A percentile compares a stretch with the other conserved stretches of the same genome.
Conservation (phyloP, 352 stramenopile species). For the Globisporangium acanthophoron region DNA sequence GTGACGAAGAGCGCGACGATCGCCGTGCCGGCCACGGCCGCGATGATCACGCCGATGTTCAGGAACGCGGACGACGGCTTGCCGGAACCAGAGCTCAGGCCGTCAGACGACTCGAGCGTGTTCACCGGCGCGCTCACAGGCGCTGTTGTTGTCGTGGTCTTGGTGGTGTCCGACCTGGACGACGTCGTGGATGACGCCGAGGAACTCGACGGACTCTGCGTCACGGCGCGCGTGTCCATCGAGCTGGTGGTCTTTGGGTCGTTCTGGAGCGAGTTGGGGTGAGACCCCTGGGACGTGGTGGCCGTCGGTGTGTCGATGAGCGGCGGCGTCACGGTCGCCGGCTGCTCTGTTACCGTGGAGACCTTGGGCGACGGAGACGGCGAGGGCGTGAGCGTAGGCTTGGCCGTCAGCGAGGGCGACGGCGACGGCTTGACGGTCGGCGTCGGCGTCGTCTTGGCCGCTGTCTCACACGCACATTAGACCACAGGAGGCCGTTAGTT, state of each 20-base stretch:
- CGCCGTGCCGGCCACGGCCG: conserved; percentile 29
- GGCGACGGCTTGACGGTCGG: not conserved
- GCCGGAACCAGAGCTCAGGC: not conserved
- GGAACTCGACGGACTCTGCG: not conserved
- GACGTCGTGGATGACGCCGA: conserved; percentile 1
- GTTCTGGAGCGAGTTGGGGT: conserved; percentile 7
- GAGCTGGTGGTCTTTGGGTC: conserved; percentile 5
- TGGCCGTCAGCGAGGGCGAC: not conserved
- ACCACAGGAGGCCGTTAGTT: conserved; percentile 1
- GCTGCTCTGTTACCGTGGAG: not conserved
- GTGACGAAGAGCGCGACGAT: conserved; percentile 48
- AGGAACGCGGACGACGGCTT: conserved; percentile 23
- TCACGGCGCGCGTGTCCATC: not conserved
- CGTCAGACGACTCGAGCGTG: conserved; percentile 1
- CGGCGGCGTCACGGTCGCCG: conserved; percentile 12
- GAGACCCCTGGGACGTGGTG: not conserved
- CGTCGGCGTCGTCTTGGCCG: conserved; percentile 1
- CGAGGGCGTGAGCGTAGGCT: not conserved
- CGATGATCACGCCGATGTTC: conserved; percentile 44
- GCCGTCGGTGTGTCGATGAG: conserved; percentile 6
- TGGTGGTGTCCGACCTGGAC: not conserved
- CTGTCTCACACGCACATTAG: conserved; percentile 5
- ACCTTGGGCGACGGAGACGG: not conserved
- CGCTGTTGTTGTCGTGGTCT: not conserved
- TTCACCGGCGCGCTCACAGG: not conserved